Evolutionary conservation across 306 rosid species (phyloP).

Genomic region (Quercus gilva): DNA sequence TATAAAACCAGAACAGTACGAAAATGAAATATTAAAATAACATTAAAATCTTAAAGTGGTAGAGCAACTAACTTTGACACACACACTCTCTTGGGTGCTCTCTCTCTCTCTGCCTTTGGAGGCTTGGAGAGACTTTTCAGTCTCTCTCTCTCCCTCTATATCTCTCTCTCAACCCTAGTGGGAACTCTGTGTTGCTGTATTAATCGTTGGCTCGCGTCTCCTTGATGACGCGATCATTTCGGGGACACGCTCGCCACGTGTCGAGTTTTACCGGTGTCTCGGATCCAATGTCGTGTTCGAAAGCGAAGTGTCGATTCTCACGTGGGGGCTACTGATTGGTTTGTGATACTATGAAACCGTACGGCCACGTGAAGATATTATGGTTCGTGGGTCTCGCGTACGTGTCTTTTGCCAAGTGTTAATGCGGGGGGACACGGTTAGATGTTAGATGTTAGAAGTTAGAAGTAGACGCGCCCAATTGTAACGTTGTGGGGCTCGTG

Average conservation of each 20-base stretch:
- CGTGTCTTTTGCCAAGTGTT: neutral
- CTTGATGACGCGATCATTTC: slow-evolving; percentile 10
- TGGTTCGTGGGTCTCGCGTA: neutral
- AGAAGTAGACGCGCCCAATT: too few relatives aligned
- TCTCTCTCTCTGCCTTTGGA: neutral
- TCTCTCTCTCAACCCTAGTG: neutral
- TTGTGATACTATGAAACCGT: neutral
- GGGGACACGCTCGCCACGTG: slow-evolving; percentile 31
- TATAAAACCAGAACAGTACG: neutral
- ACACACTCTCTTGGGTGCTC: neutral
- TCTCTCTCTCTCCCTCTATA: neutral
- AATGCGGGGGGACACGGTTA: too few relatives aligned
- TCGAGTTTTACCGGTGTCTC: neutral
- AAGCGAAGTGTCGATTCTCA: slow-evolving; percentile 1
- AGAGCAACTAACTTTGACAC: slow-evolving; percentile 2
- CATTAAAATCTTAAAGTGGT: neutral
- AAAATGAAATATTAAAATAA: neutral
- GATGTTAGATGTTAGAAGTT: neutral
- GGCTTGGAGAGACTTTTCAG: neutral
- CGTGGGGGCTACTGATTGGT: slow-evolving; percentile 24
- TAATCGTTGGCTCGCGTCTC: neutral
- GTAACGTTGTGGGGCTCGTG: neutral
- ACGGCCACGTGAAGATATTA: slow-evolving; percentile 33
- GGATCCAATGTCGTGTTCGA: slow-evolving; percentile 1
- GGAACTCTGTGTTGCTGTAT: neutral